Evolutionary conservation across 2,329 filamentous ascomycete species (phyloP).

Genomic region (Sclerotinia borealis): DNA sequence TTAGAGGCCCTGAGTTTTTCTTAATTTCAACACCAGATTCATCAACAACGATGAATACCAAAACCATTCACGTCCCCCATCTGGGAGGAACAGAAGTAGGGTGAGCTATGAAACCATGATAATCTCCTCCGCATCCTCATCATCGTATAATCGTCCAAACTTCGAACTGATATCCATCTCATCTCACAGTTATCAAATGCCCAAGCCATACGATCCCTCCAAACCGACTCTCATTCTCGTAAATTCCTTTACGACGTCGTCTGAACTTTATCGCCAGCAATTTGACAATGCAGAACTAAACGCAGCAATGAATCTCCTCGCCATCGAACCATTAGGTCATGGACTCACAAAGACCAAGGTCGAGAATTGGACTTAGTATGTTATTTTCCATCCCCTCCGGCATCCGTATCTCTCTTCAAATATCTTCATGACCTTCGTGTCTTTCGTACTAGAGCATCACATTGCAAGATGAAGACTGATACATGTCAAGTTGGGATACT

Average conservation of each 20-base stretch:
- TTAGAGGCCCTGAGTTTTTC: neutral
- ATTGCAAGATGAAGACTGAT: neutral
- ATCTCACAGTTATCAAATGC: slow-evolving; percentile 15
- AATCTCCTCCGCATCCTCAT: neutral
- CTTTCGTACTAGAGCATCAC: neutral
- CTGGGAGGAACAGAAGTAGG: slow-evolving; percentile 43
- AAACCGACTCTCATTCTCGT: slow-evolving; percentile 48
- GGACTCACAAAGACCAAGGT: slow-evolving; percentile 37
- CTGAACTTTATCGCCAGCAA: slow-evolving; percentile 41
- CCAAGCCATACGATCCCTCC: slow-evolving; percentile 39
- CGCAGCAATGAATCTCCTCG: slow-evolving; percentile 42
- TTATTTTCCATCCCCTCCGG: neutral
- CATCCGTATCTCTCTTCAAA: neutral
- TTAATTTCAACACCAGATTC: neutral
- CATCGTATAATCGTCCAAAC: neutral
- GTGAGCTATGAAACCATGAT: slow-evolving; percentile 29
- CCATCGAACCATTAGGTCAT: slow-evolving; percentile 48
- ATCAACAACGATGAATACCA: slow-evolving; percentile 23
- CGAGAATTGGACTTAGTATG: slow-evolving; percentile 44
- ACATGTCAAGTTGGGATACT: slow-evolving; percentile 41
- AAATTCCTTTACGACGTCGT: slow-evolving; percentile 47
- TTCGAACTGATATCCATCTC: neutral
- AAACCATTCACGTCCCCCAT: slow-evolving; percentile 42
- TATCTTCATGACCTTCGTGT: neutral
- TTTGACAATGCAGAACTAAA: slow-evolving; percentile 38